Conservation (phyloP, 345 rosid species). For the Toxicodendron radicans region DNA sequence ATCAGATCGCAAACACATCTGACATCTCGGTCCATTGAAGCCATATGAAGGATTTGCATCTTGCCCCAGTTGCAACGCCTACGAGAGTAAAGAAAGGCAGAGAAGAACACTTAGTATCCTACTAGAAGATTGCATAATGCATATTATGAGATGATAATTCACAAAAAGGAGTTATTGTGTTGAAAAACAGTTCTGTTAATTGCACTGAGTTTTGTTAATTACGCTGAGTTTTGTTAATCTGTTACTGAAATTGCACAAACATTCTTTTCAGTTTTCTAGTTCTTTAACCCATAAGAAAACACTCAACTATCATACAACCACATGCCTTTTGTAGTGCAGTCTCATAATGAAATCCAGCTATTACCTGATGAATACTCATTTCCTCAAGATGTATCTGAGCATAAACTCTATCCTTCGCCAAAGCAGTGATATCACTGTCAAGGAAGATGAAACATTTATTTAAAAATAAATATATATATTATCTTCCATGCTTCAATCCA, state of each 20-base stretch:
- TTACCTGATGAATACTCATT: slow-evolving; percentile 91
- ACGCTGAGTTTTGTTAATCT: too few relatives aligned
- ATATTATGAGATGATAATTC: not conserved
- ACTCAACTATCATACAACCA: not conserved
- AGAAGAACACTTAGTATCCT: not conserved
- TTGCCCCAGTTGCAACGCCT: slow-evolving; percentile 85
- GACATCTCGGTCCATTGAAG: slow-evolving; percentile 69
- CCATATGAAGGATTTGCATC: slow-evolving; percentile 56
- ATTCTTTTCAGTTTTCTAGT: not conserved
- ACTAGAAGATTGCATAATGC: not conserved
- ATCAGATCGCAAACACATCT: slow-evolving; percentile 84
- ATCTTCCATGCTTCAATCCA: not conserved
- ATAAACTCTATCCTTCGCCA: slow-evolving; percentile 90
- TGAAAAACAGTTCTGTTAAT: too few relatives aligned
- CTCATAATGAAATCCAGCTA: not conserved
- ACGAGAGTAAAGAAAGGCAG: not conserved
- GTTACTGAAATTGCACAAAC: too few relatives aligned
- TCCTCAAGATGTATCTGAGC: slow-evolving; percentile 89
- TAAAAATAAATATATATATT: not conserved
- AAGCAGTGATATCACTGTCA: slow-evolving; percentile 79
- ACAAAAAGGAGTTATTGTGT: too few relatives aligned
- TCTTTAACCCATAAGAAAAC: not conserved
- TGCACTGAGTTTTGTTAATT: too few relatives aligned
- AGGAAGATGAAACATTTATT: not conserved
- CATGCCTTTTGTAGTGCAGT: not conserved